A percentile compares a stretch with the other conserved stretches of the same genome.
Conservation (phyloP, 805 yeast species). For the Grigorovia transvaalensis region DNA sequence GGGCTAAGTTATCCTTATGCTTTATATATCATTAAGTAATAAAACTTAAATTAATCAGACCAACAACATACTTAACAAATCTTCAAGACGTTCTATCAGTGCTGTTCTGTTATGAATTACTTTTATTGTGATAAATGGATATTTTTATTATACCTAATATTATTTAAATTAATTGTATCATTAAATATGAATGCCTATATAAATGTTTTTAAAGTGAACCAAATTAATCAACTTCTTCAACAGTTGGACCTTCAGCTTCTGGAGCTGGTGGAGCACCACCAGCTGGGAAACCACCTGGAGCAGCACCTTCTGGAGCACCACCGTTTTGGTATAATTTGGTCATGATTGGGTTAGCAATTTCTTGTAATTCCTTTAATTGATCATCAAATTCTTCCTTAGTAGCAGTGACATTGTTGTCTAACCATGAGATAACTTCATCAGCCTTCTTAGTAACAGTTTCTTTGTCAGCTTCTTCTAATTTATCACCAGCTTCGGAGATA, state of each 20-base stretch:
- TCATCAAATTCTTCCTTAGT: slow-evolving; percentile 86
- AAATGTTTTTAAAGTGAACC: not conserved
- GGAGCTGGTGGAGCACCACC: slow-evolving; percentile 56
- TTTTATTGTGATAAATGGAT: not conserved
- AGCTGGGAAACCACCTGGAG: slow-evolving; percentile 47
- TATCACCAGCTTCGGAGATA: slow-evolving; percentile 68
- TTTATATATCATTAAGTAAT: no score
- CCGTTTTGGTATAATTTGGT: slow-evolving; percentile 86
- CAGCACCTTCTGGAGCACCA: slow-evolving; percentile 78
- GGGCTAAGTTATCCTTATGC: no score
- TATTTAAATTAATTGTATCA: not conserved
- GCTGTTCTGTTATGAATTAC: no score
- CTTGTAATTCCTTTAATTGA: slow-evolving; percentile 95
- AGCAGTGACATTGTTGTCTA: slow-evolving; percentile 87
- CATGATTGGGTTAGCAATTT: slow-evolving; percentile 93
- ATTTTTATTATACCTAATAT: not conserved
- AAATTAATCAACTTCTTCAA: slow-evolving; percentile 65
- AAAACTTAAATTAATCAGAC: not conserved
- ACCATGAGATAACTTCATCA: slow-evolving; percentile 80
- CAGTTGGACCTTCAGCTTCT: slow-evolving; percentile 61
- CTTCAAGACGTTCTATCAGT: not conserved
- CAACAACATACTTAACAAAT: not conserved
- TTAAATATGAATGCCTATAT: not conserved
- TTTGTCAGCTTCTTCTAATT: slow-evolving; percentile 60
- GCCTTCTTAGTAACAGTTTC: slow-evolving; percentile 73